phyloP scores from a whole-genome alignment of 2,329 filamentous ascomycete genomes.

The Exophiala viscosa region DNA sequence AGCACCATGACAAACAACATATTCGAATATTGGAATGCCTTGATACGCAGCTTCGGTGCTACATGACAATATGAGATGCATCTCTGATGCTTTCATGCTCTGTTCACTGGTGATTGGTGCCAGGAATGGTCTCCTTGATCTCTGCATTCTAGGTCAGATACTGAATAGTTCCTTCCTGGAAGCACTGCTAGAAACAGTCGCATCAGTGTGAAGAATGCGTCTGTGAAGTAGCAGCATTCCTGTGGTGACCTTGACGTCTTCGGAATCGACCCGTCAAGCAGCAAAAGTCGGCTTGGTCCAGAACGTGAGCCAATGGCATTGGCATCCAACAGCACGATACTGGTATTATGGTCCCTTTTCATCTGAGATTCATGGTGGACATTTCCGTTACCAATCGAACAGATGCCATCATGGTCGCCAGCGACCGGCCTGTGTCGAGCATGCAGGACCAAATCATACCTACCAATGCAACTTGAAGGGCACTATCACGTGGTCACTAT shows the following conservation, averaged over 20 bases:
- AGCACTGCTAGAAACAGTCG: conserved; percentile 6
- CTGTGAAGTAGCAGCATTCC: neutral
- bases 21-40: neutral
- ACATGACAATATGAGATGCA: too few relatives aligned
- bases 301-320: conserved; percentile 6
- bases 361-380: neutral
- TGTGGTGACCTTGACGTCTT: neutral
- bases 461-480: neutral
- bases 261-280: neutral
- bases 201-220: neutral
- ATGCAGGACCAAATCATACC: neutral
- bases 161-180: conserved; percentile 9
- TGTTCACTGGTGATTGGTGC: neutral
- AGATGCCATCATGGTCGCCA: neutral
- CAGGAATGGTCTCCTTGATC: neutral
- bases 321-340: conserved; percentile 8
- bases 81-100: too few relatives aligned
- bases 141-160: conserved; percentile 7
- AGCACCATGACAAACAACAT: conserved; percentile 2
- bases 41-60: too few relatives aligned
- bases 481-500: too few relatives aligned
- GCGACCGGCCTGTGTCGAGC: neutral
- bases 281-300: neutral
- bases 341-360: neutral
- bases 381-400: neutral